Evolutionary conservation across 257 asterid genomes (phyloP).

Genomic region (Solanum ossicruentum): DNA sequence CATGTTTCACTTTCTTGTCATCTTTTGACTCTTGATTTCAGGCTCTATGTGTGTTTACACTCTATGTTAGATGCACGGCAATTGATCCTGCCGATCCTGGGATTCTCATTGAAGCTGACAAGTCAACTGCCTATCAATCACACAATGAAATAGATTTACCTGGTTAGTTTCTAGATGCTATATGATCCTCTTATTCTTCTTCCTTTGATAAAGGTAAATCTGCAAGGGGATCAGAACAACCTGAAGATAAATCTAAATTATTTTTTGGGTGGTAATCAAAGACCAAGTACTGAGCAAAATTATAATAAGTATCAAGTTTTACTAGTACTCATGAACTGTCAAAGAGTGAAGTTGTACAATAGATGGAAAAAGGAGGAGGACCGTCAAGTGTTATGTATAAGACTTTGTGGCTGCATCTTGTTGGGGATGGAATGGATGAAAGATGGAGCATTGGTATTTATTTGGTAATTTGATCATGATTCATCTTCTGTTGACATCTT

Average conservation of each 20-base stretch:
- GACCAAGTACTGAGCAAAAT: background rate
- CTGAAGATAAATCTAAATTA: background rate
- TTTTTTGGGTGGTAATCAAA: background rate
- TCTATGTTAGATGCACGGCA: slow-evolving; percentile 86
- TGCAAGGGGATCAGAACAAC: background rate
- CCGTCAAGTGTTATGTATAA: background rate
- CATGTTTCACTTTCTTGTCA: slow-evolving; percentile 5
- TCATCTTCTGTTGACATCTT: slow-evolving; percentile 7
- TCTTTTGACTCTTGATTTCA: slow-evolving; percentile 18
- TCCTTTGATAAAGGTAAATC: background rate
- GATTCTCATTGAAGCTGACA: slow-evolving; percentile 58
- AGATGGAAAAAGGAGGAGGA: background rate
- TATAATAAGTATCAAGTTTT: background rate
- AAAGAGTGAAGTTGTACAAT: background rate
- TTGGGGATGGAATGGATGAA: background rate
- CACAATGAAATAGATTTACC: slow-evolving; percentile 54
- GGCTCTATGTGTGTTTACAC: slow-evolving; percentile 69
- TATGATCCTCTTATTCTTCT: background rate
- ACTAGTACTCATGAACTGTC: background rate
- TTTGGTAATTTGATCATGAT: background rate
- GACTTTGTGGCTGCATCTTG: background rate
- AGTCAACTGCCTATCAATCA: slow-evolving; percentile 39
- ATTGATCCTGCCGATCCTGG: slow-evolving; percentile 98
- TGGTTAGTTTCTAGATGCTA: slow-evolving; percentile 29
- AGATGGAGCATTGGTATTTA: background rate